phyloP scores from a whole-genome alignment of 1,284 basidiomycete genomes.

The Cutaneotrichosporon dermatis region DNA sequence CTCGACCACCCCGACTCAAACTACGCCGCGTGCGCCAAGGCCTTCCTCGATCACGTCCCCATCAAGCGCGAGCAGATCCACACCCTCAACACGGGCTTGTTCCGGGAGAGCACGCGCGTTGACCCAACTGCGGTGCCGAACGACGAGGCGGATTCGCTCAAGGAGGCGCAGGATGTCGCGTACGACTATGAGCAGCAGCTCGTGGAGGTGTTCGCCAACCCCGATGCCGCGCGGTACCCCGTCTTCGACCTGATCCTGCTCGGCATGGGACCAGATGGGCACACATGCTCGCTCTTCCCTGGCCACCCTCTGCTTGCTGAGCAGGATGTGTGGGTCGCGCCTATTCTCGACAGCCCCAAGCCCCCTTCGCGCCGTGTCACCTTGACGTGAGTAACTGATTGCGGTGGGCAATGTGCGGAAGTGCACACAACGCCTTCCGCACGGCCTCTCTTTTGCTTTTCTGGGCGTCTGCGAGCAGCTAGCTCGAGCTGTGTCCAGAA shows the following conservation, averaged over 20 bases:
- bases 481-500: no score
- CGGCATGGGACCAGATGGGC: conserved; percentile 91
- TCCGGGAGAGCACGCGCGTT: conserved; percentile 51
- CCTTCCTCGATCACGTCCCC: conserved; percentile 79
- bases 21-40: conserved; percentile 68
- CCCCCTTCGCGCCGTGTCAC: conserved; percentile 86
- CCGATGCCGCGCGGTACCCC: conserved; percentile 83
- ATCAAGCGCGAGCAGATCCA: conserved; percentile 72
- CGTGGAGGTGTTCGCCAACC: conserved; percentile 81
- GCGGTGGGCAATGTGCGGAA: no score
- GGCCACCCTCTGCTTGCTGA: conserved; percentile 79
- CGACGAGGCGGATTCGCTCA: conserved; percentile 28
- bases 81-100: conserved; percentile 66
- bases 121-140: conserved; percentile 50
- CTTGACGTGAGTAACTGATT: conserved; percentile 35
- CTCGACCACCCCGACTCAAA: conserved; percentile 90
- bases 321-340: conserved; percentile 89
- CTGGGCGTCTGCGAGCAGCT: no score
- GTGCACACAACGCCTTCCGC: no score
- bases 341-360: conserved; percentile 89
- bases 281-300: conserved; percentile 96
- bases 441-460: no score
- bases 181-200: conserved; percentile 94
- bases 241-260: conserved; percentile 91
- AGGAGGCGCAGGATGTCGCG: conserved; percentile 72